Evolutionary conservation across 1,284 basidiomycete species (phyloP).

Genomic region (Prillingera fragicola): DNA sequence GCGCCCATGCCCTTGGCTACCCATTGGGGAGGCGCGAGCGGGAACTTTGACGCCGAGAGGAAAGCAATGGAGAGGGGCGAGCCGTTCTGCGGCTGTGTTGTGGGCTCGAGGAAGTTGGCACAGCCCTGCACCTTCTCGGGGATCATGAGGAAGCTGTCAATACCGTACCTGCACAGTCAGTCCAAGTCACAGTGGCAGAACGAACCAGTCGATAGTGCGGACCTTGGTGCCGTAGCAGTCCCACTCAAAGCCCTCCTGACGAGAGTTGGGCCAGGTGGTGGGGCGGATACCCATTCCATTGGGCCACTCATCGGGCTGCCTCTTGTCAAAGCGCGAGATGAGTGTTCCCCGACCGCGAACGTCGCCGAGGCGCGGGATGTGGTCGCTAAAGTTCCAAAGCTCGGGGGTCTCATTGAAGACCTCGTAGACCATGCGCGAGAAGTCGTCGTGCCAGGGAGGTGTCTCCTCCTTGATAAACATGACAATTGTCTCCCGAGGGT

Average conservation of each 20-base stretch:
- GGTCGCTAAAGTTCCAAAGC: constrained; percentile 74
- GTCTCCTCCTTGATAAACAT: constrained; percentile 82
- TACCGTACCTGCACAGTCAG: constrained; percentile 60
- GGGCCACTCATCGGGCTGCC: constrained; percentile 47
- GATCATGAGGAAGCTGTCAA: constrained; percentile 68
- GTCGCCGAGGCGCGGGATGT: constrained; percentile 70
- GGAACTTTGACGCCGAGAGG: constrained; percentile 73
- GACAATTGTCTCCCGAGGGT: constrained; percentile 65
- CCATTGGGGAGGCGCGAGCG: constrained; percentile 64
- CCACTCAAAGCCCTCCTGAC: constrained; percentile 67
- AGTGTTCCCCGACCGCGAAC: constrained; percentile 74
- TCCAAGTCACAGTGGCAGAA: not conserved
- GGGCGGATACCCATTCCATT: constrained; percentile 70
- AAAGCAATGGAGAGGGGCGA: constrained; percentile 60
- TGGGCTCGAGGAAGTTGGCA: constrained; percentile 16
- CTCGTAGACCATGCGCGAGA: constrained; percentile 61
- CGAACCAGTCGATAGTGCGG: constrained; percentile 74
- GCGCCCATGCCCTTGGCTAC: constrained; percentile 75
- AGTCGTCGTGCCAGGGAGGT: constrained; percentile 44
- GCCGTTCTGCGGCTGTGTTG: constrained; percentile 6
- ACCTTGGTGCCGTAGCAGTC: constrained; percentile 55
- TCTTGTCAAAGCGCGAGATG: constrained; percentile 77
- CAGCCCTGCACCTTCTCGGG: constrained; percentile 65
- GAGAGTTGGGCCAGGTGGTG: constrained; percentile 71
- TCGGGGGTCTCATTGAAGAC: constrained; percentile 59